Evolutionary conservation across 2,329 filamentous ascomycete genomes (phyloP), one percentile per base, ranked within the genome.

Genomic region (Domatiomyces globalis): DNA sequence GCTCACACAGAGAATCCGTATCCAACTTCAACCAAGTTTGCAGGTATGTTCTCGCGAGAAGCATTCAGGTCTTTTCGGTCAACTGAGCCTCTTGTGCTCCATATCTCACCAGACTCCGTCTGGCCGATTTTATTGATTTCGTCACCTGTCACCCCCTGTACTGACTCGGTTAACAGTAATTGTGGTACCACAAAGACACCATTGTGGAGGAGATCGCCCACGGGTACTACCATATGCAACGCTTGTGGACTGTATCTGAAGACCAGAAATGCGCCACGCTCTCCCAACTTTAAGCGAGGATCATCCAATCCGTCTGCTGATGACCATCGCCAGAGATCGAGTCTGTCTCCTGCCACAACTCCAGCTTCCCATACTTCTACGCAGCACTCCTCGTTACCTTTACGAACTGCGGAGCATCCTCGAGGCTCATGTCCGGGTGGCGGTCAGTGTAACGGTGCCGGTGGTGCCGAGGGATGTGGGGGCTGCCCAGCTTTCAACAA

Each of bases 401-500:
- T 61, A 42, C 51, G 58, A 48, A 49, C 53, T 12, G 56, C 60
- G 5, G 60, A 62, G 46, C 60, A 62, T 52, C 59, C 81, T 4
- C 78, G 80, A 44, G 92, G 92, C n/a, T 94, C 89, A 10, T 98
- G 92, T 66, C 92, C 92, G 12, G 92, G 92, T 39, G 90, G 90
- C 56, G 92, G 92, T 42, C 84, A 84, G 53, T 98, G 92, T 67
- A 96, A 98, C 66, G 92, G 92, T 46, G 96, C 92, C 19, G 92
- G 92, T 45, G 92, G 92, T 49, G 88, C 92, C 29, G 87, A 94
- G 64, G 90, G 88, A 18, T 98, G 92, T 66, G 88, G 87, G 65
- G 92, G 92, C 10, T 98, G 92, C 64, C 92, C 92, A 36, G 92
- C 92, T 1, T 98, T 87, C 73, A 98, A 98, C 74, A 98, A 98